Evolutionary conservation across 768 basidiomycete genomes (phyloP), one percentile per base, ranked within the genome.

Genomic region (Podaxis sp.): DNA sequence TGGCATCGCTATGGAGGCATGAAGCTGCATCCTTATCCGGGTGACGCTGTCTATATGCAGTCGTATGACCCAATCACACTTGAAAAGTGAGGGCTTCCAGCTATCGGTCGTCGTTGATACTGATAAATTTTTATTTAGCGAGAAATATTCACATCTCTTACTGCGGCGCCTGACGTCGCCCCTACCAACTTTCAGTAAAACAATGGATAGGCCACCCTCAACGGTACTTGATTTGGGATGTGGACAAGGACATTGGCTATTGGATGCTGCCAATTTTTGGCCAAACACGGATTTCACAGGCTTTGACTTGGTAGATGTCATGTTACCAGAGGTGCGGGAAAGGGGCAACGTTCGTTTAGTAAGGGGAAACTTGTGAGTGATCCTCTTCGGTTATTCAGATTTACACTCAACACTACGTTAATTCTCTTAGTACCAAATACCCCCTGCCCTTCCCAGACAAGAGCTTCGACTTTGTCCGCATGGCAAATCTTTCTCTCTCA

Each of bases 141-240:
- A 92, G 67, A 80, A 77, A 57, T 82, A 85, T 65, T 78, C 85
- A 3, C 78, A 85, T 59, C 58, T 77, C 2, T 69, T 93, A 4
- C 66, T 90, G 15, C 80, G 76, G 40, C 84, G 82, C n/a, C 77
- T 93, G 15, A 82, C 77, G 49, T 75, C 76, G 2, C 79, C 78
- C 4, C 80, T 82, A 0, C 90, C 90, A 0, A 83, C 85, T 0
- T 92, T 93, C 67, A 78, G 83, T 61, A 74, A 81, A 63, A 82
- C 80, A 64, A 69, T 76, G 38, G 77, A 78, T 24, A 74, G 73
- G n/a, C 77, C 79, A 0, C 87, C 90, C 1, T 69, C 73, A 0
- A 74, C 76, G 12, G 85, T 88, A 24, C 80, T 94, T 6, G 91
- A 93, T 68, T 73, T 94, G 12, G 92, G 92, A 2, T 93, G 90